Base-by-base conservation (phyloP, 2,329 filamentous ascomycete species). In the Penicillium sp. region DNA sequence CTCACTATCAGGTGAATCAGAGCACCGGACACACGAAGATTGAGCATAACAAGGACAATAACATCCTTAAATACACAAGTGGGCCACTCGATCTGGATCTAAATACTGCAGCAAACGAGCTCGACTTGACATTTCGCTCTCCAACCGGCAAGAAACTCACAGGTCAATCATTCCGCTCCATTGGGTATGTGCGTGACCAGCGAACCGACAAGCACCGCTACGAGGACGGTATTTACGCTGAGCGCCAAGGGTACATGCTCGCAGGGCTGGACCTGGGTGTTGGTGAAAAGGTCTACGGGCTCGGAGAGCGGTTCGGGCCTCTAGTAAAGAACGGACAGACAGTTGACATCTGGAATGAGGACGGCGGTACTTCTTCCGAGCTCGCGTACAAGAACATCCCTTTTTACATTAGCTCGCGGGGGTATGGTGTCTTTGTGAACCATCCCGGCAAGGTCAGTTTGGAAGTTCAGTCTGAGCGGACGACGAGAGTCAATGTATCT, bases 401-500 rank as follows among this genome's bases (percentile, higher is more conserved):
- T 0, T 73, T 75, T 54, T 75, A 74, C 40, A 64, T 75, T 39
- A 73, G 68, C 18, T 88, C 84, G 11, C 79, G 82, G n/a, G 88
- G 88, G 0, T 92, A 92, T 67, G 89, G 89, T 18, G 78, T 92
- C 31, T 91, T 92, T 67, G 83, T 92, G 55, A 88, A 91, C 66
- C 83, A 84, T 5, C 80, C 87, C 0, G 87, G 87, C 21, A 82
- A 81, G 43, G 83, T 91, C 5, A 88, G 89, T 53, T 76, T 91
- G 9, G 88, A 91, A 68, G 80, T 92, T 54, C 88, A 88, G 3
- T 89, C 86, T 59, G 88, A 91, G 74, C 77, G 88, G n/a, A 86
- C 83, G 55, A 87, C 82, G 40, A 79, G 88, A 48, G 80, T 90
- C 4, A 88, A 91, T 72, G 86, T 86, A 1, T 85, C 83, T 43